A percentile compares a stretch with the other conserved stretches of the same genome.
Conservation (phyloP, 139 green algal species). For the Chlamydomonas sp. region DNA sequence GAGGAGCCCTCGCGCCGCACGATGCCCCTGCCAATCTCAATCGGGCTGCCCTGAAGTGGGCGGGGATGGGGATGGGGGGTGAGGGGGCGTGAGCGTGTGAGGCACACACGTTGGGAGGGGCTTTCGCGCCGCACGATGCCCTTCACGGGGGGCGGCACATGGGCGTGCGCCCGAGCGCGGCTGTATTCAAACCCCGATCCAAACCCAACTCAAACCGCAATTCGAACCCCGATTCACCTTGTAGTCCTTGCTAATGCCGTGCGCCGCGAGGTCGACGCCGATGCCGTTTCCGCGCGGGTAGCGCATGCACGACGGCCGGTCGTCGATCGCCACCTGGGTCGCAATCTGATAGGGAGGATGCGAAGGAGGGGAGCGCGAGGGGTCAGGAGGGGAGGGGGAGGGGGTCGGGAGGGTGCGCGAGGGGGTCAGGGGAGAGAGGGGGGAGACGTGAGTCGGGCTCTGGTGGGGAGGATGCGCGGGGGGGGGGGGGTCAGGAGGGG, state of each 20-base stretch:
- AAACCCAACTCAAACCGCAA: too few species aligned
- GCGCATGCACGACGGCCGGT: conserved; percentile 85
- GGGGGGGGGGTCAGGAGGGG: too few species aligned
- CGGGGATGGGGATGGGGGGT: neutral
- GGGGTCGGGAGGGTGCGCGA: too few species aligned
- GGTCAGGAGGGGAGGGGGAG: neutral
- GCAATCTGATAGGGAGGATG: too few species aligned
- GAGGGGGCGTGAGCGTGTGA: neutral
- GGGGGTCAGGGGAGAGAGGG: too few species aligned
- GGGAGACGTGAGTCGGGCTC: neutral
- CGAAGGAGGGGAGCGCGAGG: neutral
- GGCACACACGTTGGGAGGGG: neutral
- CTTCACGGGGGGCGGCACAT: too few species aligned
- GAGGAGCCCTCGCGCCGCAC: conserved; percentile 63
- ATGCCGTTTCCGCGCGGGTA: conserved; percentile 93
- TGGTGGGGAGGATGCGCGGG: too few species aligned
- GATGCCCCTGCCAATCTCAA: conserved; percentile 79
- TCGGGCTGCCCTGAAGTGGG: neutral
- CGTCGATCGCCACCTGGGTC: conserved; percentile 85
- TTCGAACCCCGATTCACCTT: too few species aligned
- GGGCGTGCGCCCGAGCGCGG: neutral
- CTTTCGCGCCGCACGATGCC: conserved; percentile 74
- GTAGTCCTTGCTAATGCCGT: conserved; percentile 63
- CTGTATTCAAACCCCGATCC: neutral
- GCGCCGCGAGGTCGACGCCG: conserved; percentile 77